These are phyloP conservation scores for Pseudogymnoascus sp. DNA, from an alignment of 2,329 filamentous ascomycete genomes.

Conservation along the genomic window DNA sequence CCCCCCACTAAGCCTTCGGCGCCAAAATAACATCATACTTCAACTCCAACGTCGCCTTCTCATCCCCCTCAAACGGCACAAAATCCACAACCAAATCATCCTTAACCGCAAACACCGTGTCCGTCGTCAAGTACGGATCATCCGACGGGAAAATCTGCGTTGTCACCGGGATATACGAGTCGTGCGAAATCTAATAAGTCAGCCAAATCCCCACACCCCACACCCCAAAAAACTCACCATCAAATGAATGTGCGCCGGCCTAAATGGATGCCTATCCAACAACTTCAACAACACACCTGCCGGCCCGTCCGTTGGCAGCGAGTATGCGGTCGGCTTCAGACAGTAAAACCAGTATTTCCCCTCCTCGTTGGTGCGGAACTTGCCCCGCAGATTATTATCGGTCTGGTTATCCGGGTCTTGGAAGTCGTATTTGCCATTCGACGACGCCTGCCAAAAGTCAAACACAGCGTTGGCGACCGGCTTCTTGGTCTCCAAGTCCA, in stretches of 20 bases:
- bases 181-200: constrained; percentile 37
- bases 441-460: constrained; percentile 71
- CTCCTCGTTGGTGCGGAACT: constrained; percentile 63
- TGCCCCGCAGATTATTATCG: constrained; percentile 69
- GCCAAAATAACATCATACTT: constrained; percentile 26
- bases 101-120: constrained; percentile 45
- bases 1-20: constrained; percentile 14
- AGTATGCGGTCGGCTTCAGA: constrained; percentile 66
- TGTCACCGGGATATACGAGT: constrained; percentile 61
- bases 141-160: constrained; percentile 68
- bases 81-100: constrained; percentile 43
- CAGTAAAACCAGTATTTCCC: constrained; percentile 70
- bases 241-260: constrained; percentile 50
- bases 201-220: constrained; percentile 37
- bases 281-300: constrained; percentile 42
- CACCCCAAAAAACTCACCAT: constrained; percentile 33
- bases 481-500: constrained; percentile 56
- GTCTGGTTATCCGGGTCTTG: constrained; percentile 65
- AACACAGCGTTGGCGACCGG: constrained; percentile 62
- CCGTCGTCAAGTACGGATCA: constrained; percentile 52
- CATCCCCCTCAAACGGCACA: constrained; percentile 34
- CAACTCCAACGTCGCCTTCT: constrained; percentile 22
- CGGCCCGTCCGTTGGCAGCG: constrained; percentile 59
- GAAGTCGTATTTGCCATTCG: constrained; percentile 71
- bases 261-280: constrained; percentile 47